phyloP scores from a whole-genome alignment of 108 stramenopile genomes.

The Phaeodactylum tricornutum region DNA sequence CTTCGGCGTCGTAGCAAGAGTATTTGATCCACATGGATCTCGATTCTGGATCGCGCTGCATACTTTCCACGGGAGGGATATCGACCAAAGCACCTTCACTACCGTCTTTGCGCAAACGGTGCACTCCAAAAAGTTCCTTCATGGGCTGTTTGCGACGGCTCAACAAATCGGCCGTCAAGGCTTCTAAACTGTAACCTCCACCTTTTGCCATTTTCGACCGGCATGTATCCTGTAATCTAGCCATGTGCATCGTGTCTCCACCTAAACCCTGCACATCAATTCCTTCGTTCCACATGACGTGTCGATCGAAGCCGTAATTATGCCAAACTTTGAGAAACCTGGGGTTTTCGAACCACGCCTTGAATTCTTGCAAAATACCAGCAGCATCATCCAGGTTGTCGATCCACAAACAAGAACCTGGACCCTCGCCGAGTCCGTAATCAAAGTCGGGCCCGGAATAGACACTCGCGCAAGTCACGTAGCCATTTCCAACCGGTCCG shows the following conservation, averaged over 20 bases:
- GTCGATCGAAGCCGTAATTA: slow-evolving; percentile 98
- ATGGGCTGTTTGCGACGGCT: slow-evolving; percentile 74
- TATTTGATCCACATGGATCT: slow-evolving; percentile 82
- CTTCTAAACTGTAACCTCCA: slow-evolving; percentile 74
- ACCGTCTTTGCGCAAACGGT: slow-evolving; percentile 80
- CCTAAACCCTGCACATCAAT: slow-evolving; percentile 80
- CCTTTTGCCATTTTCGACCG: slow-evolving; percentile 22
- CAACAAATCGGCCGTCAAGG: slow-evolving; percentile 65
- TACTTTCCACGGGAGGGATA: slow-evolving; percentile 75
- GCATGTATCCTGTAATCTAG: slow-evolving; percentile 82
- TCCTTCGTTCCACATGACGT: slow-evolving; percentile 93
- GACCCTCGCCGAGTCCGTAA: slow-evolving; percentile 75
- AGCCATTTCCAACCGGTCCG: slow-evolving; percentile 93
- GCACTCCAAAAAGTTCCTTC: slow-evolving; percentile 91
- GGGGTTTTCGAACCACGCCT: slow-evolving; percentile 72
- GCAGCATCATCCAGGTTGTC: slow-evolving; percentile 84
- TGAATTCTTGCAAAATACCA: slow-evolving; percentile 83
- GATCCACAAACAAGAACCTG: slow-evolving; percentile 77
- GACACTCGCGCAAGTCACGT: slow-evolving; percentile 90
- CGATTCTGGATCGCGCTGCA: slow-evolving; percentile 68
- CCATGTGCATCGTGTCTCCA: slow-evolving; percentile 99
- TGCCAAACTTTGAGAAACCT: slow-evolving; percentile 89
- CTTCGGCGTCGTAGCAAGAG: slow-evolving; percentile 74
- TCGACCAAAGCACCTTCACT: slow-evolving; percentile 62
- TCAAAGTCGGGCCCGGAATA: slow-evolving; percentile 89